Percentiles rank a stretch among this genome's conserved stretches.
Evolutionary conservation across 2,329 filamentous ascomycete species (phyloP).

Genomic region (Colletotrichum nymphaeae): DNA sequence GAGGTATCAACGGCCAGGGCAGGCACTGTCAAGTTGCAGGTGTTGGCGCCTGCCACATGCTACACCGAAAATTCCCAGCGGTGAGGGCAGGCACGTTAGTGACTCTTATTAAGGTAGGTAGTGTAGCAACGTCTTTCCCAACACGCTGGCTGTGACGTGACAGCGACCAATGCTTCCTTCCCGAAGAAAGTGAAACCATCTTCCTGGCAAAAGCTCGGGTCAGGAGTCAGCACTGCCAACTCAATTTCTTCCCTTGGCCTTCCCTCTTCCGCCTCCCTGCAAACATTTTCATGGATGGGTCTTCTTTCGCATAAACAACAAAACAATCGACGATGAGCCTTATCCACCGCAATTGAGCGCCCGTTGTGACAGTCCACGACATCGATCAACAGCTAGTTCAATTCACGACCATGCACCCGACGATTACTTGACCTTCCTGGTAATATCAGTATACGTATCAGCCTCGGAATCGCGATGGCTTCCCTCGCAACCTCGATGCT

Average conservation of each 20-base stretch:
- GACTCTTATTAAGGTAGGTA: not conserved
- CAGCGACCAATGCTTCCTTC: constrained; percentile 20
- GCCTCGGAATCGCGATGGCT: constrained; percentile 25
- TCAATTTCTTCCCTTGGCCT: not conserved
- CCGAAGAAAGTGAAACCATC: constrained; percentile 1
- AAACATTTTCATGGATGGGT: constrained; percentile 20
- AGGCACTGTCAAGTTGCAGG: not conserved
- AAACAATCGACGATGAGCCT: constrained; percentile 9
- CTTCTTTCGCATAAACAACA: constrained; percentile 15
- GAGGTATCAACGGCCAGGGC: not conserved
- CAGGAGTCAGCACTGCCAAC: not conserved
- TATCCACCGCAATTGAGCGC: not conserved
- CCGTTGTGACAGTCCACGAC: not conserved
- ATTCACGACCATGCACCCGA: not conserved
- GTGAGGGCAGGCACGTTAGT: not conserved
- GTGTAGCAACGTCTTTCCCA: constrained; percentile 3
- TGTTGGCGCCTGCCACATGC: not conserved
- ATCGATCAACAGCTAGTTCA: not conserved
- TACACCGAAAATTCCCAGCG: not conserved
- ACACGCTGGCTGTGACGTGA: constrained; percentile 25
- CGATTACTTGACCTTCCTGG: not conserved
- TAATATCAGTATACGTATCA: not conserved
- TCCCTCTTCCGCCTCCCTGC: not conserved
- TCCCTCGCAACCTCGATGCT: constrained; percentile 5
- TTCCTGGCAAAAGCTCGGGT: constrained; percentile 14